Evolutionary conservation across 495 filamentous ascomycete species (phyloP), one percentile per base, ranked within the genome.

Genomic region (Rhypophila decipiens): DNA sequence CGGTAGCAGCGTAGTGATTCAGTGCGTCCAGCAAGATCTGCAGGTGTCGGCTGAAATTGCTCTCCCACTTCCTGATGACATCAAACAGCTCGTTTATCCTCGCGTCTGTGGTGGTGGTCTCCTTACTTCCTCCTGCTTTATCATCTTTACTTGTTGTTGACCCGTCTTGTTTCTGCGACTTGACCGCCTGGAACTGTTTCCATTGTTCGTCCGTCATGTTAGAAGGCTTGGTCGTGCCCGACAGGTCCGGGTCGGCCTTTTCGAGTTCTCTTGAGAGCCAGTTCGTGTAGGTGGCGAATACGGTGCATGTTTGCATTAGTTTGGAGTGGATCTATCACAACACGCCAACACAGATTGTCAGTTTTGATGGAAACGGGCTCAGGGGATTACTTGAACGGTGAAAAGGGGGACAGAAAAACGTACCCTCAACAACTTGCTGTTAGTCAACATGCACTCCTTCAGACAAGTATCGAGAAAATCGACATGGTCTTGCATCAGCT

Each of bases 381-480:
- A n/a, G 7, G 17, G n/a, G 3, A 23, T n/a, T 27, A 24, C 4
- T 24, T 18, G 17, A 18, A 24, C 18, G 29, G 23, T 7, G 12
- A 39, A 1, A 17, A 17, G 31, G 20, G 38, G 35, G 24, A 24
- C 17, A 22, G 21, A 15, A 39, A 34, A 17, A 65, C 77, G 40
- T 76, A 96, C 93, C 72, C 87, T 83, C 17, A 98, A 70, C 7
- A 98, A 68, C 66, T 95, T 96, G 44, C 86, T 85, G 61, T 98
- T 96, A 10, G 94, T 97, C 27, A 98, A 76, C 91, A 96, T 96
- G 73, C 94, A 96, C 69, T 96, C 93, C 69, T 97, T 97, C 46
- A 98, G 70, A 65, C 93, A 98, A 11, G 91, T 96, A 58, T 96
- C 93, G 46, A 98, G 66, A 63, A 97, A 97, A 67, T 97, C 93